These are phyloP conservation scores for Haplosporangium gracile DNA, from an alignment of 192 early-diverging fungal species.

Conservation along the genomic window DNA sequence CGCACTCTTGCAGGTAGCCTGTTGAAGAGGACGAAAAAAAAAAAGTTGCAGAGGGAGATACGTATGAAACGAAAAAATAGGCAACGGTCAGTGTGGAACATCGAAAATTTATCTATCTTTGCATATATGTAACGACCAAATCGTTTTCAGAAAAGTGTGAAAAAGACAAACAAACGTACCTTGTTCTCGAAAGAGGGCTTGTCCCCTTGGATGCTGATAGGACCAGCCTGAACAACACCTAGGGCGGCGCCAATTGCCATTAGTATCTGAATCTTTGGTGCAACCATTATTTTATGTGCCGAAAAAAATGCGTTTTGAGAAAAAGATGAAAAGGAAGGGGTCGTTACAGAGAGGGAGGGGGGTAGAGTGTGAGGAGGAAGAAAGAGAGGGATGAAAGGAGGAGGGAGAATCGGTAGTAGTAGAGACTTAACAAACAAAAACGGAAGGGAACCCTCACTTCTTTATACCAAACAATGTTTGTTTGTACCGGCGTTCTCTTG, in stretches of 20 bases:
- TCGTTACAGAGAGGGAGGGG: too few species aligned
- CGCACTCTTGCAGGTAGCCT: slow-evolving; percentile 59
- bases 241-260: not conserved
- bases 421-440: too few species aligned
- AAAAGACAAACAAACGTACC: not conserved
- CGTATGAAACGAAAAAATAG: not conserved
- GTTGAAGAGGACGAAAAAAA: not conserved
- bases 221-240: not conserved
- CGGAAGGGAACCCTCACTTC: too few species aligned
- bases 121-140: too few species aligned
- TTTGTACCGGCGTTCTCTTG: too few species aligned
- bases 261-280: not conserved
- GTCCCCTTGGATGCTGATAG: not conserved
- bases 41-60: not conserved
- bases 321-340: too few species aligned
- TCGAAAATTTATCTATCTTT: not conserved
- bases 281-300: not conserved
- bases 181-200: not conserved
- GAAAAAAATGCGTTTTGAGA: too few species aligned
- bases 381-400: not conserved
- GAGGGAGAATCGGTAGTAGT: too few species aligned
- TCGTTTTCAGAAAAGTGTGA: too few species aligned
- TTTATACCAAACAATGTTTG: too few species aligned
- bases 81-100: not conserved
- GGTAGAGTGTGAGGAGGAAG: not conserved